These are phyloP conservation scores for Zoysia pacifica DNA, from an alignment of 176 grass and related monocot genomes.

Conservation along the genomic window DNA sequence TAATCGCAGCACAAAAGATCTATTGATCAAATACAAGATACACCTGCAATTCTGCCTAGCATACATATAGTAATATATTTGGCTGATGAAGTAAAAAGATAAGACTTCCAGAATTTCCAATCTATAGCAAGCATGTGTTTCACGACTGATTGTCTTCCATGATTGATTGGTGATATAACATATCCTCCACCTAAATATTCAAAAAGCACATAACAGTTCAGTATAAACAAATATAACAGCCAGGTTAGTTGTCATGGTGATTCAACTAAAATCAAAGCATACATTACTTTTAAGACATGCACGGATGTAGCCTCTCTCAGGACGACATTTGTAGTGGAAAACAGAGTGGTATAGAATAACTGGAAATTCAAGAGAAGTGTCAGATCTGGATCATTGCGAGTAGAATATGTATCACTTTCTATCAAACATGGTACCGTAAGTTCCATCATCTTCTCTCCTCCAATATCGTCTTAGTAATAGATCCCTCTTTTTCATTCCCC, in stretches of 20 bases:
- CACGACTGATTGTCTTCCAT: conserved; percentile 88
- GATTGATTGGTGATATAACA: conserved; percentile 88
- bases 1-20: conserved; percentile 30
- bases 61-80: conserved; percentile 82
- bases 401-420: conserved; percentile 27
- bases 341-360: conserved; percentile 98
- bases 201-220: conserved; percentile 26
- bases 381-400: conserved; percentile 36
- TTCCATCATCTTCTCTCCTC: conserved; percentile 98
- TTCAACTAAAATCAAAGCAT: conserved; percentile 63
- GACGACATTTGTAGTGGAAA: conserved; percentile 80
- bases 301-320: conserved; percentile 77
- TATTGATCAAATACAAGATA: conserved; percentile 26
- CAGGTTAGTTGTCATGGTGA: neutral
- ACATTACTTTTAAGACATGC: conserved; percentile 99
- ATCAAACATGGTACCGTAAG: conserved; percentile 71
- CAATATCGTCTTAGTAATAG: conserved; percentile 89
- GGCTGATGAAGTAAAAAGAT: conserved; percentile 74
- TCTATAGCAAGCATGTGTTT: conserved; percentile 99
- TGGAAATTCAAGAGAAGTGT: conserved; percentile 58
- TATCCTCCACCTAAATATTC: conserved; percentile 86
- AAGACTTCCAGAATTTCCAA: conserved; percentile 96
- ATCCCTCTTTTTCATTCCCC: conserved; percentile 98
- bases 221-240: conserved; percentile 11
- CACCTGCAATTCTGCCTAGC: conserved; percentile 90